phyloP scores from a whole-genome alignment of 345 rosid genomes.

The Clarkia xantiana region DNA sequence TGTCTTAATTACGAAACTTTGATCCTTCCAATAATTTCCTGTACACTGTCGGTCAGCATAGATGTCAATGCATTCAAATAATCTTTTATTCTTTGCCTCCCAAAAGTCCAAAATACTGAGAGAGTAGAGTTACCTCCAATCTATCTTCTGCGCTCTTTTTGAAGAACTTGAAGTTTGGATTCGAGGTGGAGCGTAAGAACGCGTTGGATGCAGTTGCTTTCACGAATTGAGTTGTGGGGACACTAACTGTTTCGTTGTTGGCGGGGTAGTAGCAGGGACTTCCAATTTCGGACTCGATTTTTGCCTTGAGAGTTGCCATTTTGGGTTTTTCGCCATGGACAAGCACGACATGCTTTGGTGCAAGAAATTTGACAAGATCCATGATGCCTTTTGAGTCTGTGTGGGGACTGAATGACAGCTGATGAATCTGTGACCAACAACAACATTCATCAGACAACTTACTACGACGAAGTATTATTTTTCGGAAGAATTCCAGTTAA shows the following conservation, averaged over 20 bases:
- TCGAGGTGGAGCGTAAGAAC: conserved; percentile 45
- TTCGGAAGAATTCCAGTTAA: no score
- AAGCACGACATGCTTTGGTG: conserved; percentile 67
- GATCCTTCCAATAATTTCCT: no score
- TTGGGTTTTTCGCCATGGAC: conserved; percentile 91
- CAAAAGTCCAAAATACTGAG: no score
- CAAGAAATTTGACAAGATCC: conserved; percentile 84
- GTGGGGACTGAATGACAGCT: conserved; percentile 87
- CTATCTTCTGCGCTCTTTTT: conserved; percentile 13
- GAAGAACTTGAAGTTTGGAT: conserved; percentile 52
- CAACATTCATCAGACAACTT: not conserved
- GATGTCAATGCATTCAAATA: no score
- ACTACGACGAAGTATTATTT: not conserved
- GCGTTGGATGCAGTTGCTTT: conserved; percentile 53
- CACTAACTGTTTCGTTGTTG: conserved; percentile 47
- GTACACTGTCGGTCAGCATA: no score
- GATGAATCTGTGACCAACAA: conserved; percentile 52
- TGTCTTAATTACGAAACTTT: no score
- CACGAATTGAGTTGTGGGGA: conserved; percentile 42
- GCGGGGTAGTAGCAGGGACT: conserved; percentile 67
- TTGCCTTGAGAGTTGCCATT: conserved; percentile 63
- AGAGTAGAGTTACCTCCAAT: no score
- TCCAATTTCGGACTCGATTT: conserved; percentile 52
- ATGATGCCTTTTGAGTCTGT: conserved; percentile 89
- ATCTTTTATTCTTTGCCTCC: no score